phyloP scores from a whole-genome alignment of 2,329 filamentous ascomycete genomes.

The Ophiostoma sp. region DNA sequence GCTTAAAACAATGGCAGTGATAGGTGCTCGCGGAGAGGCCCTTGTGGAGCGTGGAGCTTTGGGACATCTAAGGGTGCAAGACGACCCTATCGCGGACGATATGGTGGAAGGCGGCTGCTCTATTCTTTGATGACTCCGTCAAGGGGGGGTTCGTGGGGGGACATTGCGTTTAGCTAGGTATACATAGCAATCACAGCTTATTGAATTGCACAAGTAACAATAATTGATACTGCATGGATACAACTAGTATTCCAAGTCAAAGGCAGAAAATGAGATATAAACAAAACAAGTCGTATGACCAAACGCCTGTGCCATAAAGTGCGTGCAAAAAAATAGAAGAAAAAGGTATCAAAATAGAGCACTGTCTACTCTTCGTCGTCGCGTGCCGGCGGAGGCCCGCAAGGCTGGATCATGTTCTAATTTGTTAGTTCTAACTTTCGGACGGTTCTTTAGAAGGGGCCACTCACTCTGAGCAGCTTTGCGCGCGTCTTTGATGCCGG shows the following conservation, averaged over 20 bases:
- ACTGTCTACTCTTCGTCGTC: constrained; percentile 39
- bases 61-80: too few relatives aligned
- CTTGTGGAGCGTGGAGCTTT: too few relatives aligned
- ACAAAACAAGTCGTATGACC: neutral
- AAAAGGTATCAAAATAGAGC: neutral
- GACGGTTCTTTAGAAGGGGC: neutral
- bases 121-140: neutral
- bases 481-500: constrained; percentile 72
- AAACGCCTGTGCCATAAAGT: neutral
- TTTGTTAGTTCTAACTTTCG: neutral
- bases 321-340: neutral
- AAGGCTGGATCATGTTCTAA: constrained; percentile 63
- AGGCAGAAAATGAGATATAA: neutral
- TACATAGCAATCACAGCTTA: neutral
- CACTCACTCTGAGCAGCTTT: constrained; percentile 66
- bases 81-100: too few relatives aligned
- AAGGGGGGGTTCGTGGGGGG: neutral
- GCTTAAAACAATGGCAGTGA: too few relatives aligned
- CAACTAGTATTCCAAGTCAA: neutral
- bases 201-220: neutral
- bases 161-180: neutral
- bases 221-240: neutral
- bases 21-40: too few relatives aligned
- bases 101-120: neutral
- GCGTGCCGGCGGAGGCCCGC: constrained; percentile 52